Base-by-base conservation (phyloP, 2,329 filamentous ascomycete genomes). In the Graphilbum sp. region DNA sequence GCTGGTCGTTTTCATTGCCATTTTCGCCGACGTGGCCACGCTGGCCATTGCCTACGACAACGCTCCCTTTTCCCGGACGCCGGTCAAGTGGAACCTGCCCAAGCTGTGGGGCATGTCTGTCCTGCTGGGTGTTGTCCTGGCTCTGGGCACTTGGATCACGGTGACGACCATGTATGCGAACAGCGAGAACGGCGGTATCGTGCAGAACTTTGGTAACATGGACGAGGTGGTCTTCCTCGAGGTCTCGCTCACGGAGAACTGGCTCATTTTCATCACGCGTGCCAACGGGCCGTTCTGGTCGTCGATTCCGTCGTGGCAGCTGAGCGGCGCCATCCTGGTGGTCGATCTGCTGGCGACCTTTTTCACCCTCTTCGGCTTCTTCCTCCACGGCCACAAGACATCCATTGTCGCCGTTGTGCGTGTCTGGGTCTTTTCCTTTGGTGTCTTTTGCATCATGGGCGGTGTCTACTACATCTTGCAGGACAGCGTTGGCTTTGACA, bases 261-360 rank as follows among this genome's bases (percentile, higher is more conserved):
- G 86, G 85, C 72, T 93, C 37, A 94, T 94, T 61, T 92, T 94
- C 67, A 88, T 93, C 63, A 93, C 85, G 47, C 84, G 86, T 69
- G 80, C 84, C 62, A 87, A 87, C 61, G 84, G 85, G 52, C 83
- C 84, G 39, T 88, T 92, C 71, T 92, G 84, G 84, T 86, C 81
- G 3, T 87, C 81, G 19, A 72, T 85, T 42, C 85, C 86, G 43
- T 92, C 84, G 43, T 87, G 83, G 80, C 82, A 92, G 60, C 67
- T 93, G 33, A 59, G 67, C 39, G 77, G 77, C 44, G 85, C 85
- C 46, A 85, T 93, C 46, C 56, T 90, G 35, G 48, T 84, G 36
- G 85, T 93, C 52, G 84, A 93, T 54, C 69, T 90, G 49, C 61
- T 92, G 41, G 84, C 85, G 46, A 92, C 84, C 30, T 69, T 85